A percentile compares a stretch with the other conserved stretches of the same genome.
Conservation (phyloP, 179 eudicot species). For the Beta corolliflora region DNA sequence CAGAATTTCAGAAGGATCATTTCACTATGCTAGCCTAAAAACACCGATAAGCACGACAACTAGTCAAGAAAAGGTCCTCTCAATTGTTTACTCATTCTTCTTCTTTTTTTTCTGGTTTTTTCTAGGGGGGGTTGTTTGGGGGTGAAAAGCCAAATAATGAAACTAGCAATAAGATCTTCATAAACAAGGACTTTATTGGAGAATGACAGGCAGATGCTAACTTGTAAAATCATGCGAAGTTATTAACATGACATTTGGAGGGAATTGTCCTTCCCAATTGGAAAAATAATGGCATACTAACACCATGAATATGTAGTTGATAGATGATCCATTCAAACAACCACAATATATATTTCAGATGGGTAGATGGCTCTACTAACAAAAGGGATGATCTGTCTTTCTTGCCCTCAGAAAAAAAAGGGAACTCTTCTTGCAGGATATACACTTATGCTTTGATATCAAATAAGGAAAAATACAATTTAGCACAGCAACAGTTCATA, state of each 20-base stretch:
- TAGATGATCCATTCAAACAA: background rate
- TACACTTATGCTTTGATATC: background rate
- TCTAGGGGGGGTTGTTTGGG: background rate
- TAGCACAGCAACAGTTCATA: background rate
- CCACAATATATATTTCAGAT: background rate
- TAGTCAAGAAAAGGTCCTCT: background rate
- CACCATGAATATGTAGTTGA: background rate
- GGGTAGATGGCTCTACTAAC: background rate
- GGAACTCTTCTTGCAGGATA: background rate
- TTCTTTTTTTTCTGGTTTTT: too few species aligned
- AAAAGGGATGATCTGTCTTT: background rate
- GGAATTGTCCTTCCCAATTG: background rate
- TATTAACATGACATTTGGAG: background rate
- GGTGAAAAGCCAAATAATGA: background rate
- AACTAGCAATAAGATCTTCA: background rate
- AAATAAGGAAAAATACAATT: background rate
- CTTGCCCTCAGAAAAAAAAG: background rate
- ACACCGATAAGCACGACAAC: background rate
- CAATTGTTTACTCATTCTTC: background rate
- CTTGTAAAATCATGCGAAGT: background rate
- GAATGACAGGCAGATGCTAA: background rate
- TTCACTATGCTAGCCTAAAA: background rate
- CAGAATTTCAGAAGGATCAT: constrained; percentile 19
- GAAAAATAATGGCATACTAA: background rate
- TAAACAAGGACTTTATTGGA: background rate